Conservation (phyloP, 1,284 basidiomycete species). For the Apiotrichum brassicae region DNA sequence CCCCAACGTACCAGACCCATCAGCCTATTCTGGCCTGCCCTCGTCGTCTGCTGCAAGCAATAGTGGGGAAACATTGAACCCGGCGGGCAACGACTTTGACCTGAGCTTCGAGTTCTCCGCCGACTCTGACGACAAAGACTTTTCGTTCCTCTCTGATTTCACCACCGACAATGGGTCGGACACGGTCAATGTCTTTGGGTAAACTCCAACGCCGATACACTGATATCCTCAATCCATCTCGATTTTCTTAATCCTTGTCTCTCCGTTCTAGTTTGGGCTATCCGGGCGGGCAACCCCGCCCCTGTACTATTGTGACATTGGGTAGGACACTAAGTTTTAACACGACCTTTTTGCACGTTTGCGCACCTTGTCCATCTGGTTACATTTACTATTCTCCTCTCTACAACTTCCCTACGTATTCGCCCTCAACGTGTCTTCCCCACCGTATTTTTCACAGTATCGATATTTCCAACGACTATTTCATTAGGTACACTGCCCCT, state of each 20-base stretch:
- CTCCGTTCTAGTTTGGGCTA: background rate
- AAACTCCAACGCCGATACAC: background rate
- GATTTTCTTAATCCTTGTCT: background rate
- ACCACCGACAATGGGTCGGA: conserved; percentile 1
- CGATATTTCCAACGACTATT: too few species aligned
- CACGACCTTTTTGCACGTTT: too few species aligned
- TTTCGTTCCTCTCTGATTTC: conserved; percentile 13
- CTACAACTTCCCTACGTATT: too few species aligned
- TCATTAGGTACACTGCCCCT: too few species aligned
- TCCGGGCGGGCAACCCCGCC: too few species aligned
- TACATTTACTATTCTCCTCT: too few species aligned
- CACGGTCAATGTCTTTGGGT: conserved; percentile 5
- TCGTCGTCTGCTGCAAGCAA: background rate
- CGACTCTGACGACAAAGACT: conserved; percentile 13
- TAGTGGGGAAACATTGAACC: background rate
- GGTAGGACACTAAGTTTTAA: too few species aligned
- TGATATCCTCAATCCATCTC: background rate
- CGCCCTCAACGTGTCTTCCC: too few species aligned
- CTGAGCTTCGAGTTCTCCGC: conserved; percentile 11
- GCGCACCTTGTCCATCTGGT: too few species aligned
- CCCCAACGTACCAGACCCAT: conserved; percentile 11
- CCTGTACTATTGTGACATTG: too few species aligned
- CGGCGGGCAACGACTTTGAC: conserved; percentile 3
- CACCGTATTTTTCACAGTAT: too few species aligned
- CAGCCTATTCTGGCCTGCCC: background rate